Percentiles rank a stretch among this genome's conserved stretches.
phyloP scores from a whole-genome alignment of 2,329 filamentous ascomycete genomes.

The Pyrenochaeta sp. region DNA sequence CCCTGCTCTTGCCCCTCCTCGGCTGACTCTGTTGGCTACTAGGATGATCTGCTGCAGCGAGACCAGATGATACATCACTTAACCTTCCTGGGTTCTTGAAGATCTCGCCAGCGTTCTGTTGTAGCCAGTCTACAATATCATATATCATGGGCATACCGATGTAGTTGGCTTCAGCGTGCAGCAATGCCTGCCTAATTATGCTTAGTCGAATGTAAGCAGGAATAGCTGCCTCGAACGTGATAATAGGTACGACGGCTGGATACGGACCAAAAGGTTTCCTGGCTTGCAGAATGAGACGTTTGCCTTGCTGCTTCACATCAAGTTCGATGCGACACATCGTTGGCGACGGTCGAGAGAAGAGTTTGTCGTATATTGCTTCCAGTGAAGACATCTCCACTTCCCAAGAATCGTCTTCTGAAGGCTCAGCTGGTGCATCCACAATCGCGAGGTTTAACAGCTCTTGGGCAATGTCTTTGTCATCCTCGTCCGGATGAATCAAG shows the following conservation, averaged over 20 bases:
- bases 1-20: conserved; percentile 28
- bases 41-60: conserved; percentile 60
- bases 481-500: conserved; percentile 59
- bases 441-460: conserved; percentile 42
- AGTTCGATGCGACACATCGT: conserved; percentile 76
- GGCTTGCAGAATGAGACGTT: conserved; percentile 68
- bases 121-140: conserved; percentile 89
- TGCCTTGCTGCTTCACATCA: conserved; percentile 56
- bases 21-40: conserved; percentile 22
- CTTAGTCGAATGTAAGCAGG: conserved; percentile 95
- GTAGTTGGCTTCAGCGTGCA: conserved; percentile 74
- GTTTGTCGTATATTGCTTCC: conserved; percentile 84
- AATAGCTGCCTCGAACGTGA: conserved; percentile 73
- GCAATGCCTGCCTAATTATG: conserved; percentile 78
- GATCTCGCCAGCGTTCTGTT: conserved; percentile 82
- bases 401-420: conserved; percentile 70
- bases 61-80: conserved; percentile 82
- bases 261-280: conserved; percentile 75
- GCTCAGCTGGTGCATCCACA: conserved; percentile 54
- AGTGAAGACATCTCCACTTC: conserved; percentile 84
- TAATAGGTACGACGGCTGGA: conserved; percentile 71
- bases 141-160: conserved; percentile 91
- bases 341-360: conserved; percentile 60
- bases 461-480: conserved; percentile 39
- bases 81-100: conserved; percentile 85